Conservation (phyloP, 352 stramenopile genomes). For the Pilasporangium apinafurcum region DNA sequence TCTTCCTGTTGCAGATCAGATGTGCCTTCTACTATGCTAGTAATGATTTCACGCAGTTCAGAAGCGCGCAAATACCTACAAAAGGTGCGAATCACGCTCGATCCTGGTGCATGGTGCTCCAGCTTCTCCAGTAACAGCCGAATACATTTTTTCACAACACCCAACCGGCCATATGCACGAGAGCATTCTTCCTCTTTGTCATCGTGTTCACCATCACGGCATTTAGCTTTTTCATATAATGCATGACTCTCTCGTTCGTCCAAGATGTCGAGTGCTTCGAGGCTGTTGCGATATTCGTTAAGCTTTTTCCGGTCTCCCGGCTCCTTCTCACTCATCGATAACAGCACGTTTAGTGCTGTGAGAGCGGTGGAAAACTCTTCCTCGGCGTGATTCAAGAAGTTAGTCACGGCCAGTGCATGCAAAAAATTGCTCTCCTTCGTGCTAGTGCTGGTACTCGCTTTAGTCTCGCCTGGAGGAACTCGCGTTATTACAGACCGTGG, state of each 20-base stretch:
- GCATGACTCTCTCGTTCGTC: constrained; percentile 52
- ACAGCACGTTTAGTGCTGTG: constrained; percentile 69
- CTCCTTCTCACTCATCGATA: constrained; percentile 64
- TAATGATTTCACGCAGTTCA: constrained; percentile 22
- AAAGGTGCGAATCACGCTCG: constrained; percentile 38
- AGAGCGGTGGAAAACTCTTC: constrained; percentile 72
- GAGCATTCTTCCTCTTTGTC: constrained; percentile 23
- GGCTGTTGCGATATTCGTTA: constrained; percentile 47
- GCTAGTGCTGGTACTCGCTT: not conserved
- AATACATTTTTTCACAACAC: constrained; percentile 51
- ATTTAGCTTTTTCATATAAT: constrained; percentile 31
- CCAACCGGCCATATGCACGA: constrained; percentile 38
- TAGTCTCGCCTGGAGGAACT: not conserved
- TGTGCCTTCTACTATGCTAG: not conserved
- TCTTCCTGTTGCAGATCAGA: too few relatives aligned
- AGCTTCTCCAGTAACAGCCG: constrained; percentile 51
- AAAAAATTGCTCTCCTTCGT: constrained; percentile 63
- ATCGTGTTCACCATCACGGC: constrained; percentile 11
- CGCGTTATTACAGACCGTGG: too few relatives aligned
- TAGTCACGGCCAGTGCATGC: constrained; percentile 45
- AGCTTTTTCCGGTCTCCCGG: constrained; percentile 49
- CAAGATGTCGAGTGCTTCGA: constrained; percentile 64
- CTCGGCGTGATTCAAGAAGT: constrained; percentile 68
- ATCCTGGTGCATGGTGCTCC: constrained; percentile 35
- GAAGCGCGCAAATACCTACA: constrained; percentile 32